phyloP scores from a whole-genome alignment of 768 basidiomycete species.

The Favolaschia claudopus region DNA sequence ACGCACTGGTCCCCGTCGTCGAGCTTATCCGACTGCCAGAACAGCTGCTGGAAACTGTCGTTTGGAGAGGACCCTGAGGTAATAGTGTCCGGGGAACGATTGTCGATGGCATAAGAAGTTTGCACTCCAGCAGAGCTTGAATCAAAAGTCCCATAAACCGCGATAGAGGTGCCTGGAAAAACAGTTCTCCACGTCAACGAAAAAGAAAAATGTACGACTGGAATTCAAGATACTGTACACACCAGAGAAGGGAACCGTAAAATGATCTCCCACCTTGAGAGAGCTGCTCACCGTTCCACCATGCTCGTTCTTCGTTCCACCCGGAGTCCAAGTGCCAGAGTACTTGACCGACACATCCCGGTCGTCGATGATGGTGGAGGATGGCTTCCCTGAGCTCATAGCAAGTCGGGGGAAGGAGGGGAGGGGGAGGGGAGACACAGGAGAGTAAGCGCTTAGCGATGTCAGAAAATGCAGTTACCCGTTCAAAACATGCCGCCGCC shows the following conservation, averaged over 20 bases:
- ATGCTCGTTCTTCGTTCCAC: slow-evolving; percentile 37
- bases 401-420: slow-evolving; percentile 16
- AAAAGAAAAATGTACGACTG: background rate
- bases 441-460: no score
- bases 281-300: slow-evolving; percentile 43
- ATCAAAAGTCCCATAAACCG: slow-evolving; percentile 46
- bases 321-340: slow-evolving; percentile 42
- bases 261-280: slow-evolving; percentile 40
- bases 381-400: no score
- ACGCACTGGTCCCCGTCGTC: slow-evolving; percentile 41
- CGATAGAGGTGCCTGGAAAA: slow-evolving; percentile 39
- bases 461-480: no score
- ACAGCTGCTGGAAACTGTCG: slow-evolving; percentile 42
- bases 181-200: background rate
- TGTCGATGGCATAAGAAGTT: slow-evolving; percentile 45
- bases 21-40: slow-evolving; percentile 42
- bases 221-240: background rate
- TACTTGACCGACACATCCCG: slow-evolving; percentile 40
- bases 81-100: slow-evolving; percentile 31
- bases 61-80: slow-evolving; percentile 34
- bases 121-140: slow-evolving; percentile 43
- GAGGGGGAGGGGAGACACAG: no score
- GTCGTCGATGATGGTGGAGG: slow-evolving; percentile 43
- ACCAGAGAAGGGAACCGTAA: slow-evolving; percentile 46
- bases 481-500: no score